Conservation (phyloP, 2,329 filamentous ascomycete species). For the Xylaria digitata region DNA sequence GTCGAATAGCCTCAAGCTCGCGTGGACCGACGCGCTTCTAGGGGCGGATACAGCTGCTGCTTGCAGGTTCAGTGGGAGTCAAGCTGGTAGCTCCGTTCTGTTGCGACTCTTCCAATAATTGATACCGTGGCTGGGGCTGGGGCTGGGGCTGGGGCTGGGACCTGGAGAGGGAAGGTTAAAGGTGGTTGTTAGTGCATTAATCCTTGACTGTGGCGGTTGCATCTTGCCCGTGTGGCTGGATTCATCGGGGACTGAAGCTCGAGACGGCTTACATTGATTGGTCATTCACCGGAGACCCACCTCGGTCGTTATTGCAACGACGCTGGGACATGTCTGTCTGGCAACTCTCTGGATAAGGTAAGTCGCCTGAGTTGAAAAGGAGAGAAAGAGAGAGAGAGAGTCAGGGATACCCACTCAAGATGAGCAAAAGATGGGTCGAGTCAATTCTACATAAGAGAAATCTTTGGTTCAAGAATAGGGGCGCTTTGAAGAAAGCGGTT, state of each 20-base stretch:
- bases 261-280: constrained; percentile 32
- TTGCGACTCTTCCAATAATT: not conserved
- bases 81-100: constrained; percentile 9
- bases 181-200: not conserved
- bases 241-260: not conserved
- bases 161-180: not conserved
- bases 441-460: too few relatives aligned
- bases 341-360: not conserved
- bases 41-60: constrained; percentile 29
- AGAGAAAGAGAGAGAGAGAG: too few relatives aligned
- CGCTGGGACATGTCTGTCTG: constrained; percentile 5
- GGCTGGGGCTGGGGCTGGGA: constrained; percentile 31
- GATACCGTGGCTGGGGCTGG: not conserved
- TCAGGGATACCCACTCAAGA: not conserved
- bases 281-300: constrained; percentile 20
- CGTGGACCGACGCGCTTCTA: constrained; percentile 41
- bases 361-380: not conserved
- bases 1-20: constrained; percentile 39
- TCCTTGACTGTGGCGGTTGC: constrained; percentile 10
- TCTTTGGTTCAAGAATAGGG: not conserved
- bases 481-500: not conserved
- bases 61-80: constrained; percentile 19
- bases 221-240: not conserved
- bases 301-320: constrained; percentile 11
- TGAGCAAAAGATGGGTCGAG: too few relatives aligned